A percentile compares a stretch with the other conserved stretches of the same genome.
Conservation (phyloP, 2,329 filamentous ascomycete species). For the Talaromyces sp. region DNA sequence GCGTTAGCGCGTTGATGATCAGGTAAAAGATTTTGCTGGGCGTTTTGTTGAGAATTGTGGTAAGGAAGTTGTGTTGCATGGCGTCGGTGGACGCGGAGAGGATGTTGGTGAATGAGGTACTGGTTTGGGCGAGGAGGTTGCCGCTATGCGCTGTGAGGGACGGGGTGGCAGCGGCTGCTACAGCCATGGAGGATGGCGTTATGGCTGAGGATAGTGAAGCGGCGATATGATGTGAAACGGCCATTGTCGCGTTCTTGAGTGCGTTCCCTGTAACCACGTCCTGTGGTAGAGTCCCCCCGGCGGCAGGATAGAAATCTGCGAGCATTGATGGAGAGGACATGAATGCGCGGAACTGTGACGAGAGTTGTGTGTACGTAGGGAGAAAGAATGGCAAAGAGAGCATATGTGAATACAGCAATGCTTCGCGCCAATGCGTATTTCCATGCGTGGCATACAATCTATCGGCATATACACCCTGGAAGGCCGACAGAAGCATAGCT, state of each 20-base stretch:
- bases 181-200: not conserved
- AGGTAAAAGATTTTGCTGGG: slow-evolving; percentile 40
- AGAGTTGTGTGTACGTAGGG: slow-evolving; percentile 35
- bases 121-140: not conserved
- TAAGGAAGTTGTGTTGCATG: slow-evolving; percentile 21
- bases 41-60: slow-evolving; percentile 27
- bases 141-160: not conserved
- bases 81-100: slow-evolving; percentile 16
- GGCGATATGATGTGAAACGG: slow-evolving; percentile 6
- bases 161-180: not conserved
- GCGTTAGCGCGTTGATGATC: slow-evolving; percentile 66
- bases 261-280: not conserved
- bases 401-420: slow-evolving; percentile 83
- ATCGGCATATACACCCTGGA: slow-evolving; percentile 94
- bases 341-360: slow-evolving; percentile 36
- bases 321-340: slow-evolving; percentile 34
- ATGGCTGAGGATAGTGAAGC: not conserved
- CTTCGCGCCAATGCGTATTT: slow-evolving; percentile 82
- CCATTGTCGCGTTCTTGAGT: not conserved
- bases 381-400: slow-evolving; percentile 47
- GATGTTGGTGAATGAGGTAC: slow-evolving; percentile 6
- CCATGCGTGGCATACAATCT: slow-evolving; percentile 82
- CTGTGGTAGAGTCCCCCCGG: not conserved
- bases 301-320: slow-evolving; percentile 21
- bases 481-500: slow-evolving; percentile 84